A percentile compares a stretch with the other conserved stretches of the same genome.
phyloP scores from a whole-genome alignment of 345 rosid genomes.

The Passiflora organensis region DNA sequence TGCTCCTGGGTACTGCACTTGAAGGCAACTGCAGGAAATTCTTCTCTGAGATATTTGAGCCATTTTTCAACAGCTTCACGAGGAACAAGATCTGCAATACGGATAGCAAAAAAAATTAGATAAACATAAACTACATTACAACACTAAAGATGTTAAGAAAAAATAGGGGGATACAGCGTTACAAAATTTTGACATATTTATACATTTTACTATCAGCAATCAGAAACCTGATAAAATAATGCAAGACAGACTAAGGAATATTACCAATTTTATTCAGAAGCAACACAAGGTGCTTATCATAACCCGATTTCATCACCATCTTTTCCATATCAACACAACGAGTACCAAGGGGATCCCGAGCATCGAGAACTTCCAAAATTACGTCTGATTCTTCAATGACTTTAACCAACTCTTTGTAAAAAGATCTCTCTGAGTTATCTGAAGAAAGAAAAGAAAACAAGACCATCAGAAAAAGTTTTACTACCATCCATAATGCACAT shows the following conservation, averaged over 20 bases:
- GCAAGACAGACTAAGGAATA: constrained; percentile 1
- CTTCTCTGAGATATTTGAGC: constrained; percentile 91
- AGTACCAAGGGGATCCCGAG: constrained; percentile 89
- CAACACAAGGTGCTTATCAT: constrained; percentile 73
- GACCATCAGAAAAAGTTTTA: too few relatives aligned
- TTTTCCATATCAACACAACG: constrained; percentile 94
- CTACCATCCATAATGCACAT: not conserved
- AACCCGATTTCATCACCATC: constrained; percentile 80
- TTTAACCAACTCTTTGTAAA: constrained; percentile 91
- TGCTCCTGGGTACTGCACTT: constrained; percentile 96
- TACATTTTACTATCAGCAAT: constrained; percentile 1
- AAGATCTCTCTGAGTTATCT: constrained; percentile 86
- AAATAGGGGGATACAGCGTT: not conserved
- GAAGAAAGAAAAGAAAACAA: constrained; percentile 16
- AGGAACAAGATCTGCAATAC: constrained; percentile 85
- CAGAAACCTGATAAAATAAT: not conserved
- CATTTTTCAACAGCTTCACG: constrained; percentile 93
- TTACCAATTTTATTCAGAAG: constrained; percentile 89
- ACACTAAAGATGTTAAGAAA: too few relatives aligned
- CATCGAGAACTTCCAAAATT: constrained; percentile 92
- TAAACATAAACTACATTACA: not conserved
- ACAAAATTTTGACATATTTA: not conserved
- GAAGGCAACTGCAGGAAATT: constrained; percentile 93
- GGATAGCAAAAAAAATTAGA: not conserved
- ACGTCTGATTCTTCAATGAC: constrained; percentile 91